phyloP scores from a whole-genome alignment of 73 alveolate genomes.

The Breviolum minutum region DNA sequence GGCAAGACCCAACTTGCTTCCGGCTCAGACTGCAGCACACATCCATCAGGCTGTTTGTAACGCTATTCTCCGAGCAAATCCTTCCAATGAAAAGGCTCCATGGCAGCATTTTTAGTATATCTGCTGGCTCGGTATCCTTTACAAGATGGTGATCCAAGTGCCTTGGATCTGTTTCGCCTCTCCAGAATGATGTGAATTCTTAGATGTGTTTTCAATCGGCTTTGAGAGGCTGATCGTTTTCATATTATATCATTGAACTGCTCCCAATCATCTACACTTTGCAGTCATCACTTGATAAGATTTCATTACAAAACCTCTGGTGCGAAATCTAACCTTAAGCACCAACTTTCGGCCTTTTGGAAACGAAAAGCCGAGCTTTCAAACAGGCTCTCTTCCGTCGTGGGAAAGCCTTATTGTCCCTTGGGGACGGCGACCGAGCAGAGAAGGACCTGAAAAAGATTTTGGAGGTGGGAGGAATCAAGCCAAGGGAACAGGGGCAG shows the following conservation, averaged over 20 bases:
- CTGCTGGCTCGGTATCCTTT: background rate
- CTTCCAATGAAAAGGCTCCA: conserved; percentile 60
- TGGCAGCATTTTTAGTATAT: background rate
- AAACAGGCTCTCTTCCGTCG: conserved; percentile 86
- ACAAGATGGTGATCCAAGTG: background rate
- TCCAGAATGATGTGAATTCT: background rate
- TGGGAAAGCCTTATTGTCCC: conserved; percentile 68
- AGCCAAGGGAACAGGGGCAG: background rate
- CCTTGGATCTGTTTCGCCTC: background rate
- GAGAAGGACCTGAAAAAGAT: conserved; percentile 38
- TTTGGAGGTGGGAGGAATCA: conserved; percentile 28
- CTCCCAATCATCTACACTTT: no score
- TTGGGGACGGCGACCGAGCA: conserved; percentile 66
- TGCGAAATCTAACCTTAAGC: no score
- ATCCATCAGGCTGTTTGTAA: conserved; percentile 80
- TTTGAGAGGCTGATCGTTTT: background rate
- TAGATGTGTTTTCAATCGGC: background rate
- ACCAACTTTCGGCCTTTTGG: no score
- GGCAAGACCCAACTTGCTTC: background rate
- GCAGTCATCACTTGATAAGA: no score
- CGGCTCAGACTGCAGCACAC: background rate
- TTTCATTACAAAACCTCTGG: no score
- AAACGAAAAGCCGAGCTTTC: background rate
- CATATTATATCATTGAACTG: background rate
- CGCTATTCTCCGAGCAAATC: conserved; percentile 75